Evolutionary conservation across 176 grass and related monocot species (phyloP).

Genomic region (Cymbopogon citratus): DNA sequence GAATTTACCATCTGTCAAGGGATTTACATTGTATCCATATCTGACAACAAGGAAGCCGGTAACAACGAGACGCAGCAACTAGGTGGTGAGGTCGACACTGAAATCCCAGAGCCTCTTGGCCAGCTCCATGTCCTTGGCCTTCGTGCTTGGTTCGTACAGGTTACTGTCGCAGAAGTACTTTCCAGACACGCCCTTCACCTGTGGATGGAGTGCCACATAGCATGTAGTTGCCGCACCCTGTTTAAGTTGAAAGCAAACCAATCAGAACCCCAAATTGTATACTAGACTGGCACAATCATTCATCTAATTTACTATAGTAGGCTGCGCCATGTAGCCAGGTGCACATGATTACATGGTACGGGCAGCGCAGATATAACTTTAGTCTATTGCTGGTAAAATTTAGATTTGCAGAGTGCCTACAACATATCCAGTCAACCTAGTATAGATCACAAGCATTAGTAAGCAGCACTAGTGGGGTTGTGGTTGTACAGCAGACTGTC

Average conservation of each 20-base stretch:
- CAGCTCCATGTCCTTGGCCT: slow-evolving; percentile 60
- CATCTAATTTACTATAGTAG: neutral
- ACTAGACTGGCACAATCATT: neutral
- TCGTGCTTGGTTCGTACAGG: slow-evolving; percentile 45
- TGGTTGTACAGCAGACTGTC: neutral
- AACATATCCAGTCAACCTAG: neutral
- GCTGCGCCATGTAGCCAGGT: neutral
- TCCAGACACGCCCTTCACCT: slow-evolving; percentile 54
- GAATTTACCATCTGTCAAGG: neutral
- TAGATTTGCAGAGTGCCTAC: neutral
- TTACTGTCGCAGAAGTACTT: slow-evolving; percentile 74
- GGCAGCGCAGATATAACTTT: neutral
- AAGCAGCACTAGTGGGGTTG: neutral
- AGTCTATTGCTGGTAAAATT: neutral
- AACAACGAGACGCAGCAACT: neutral
- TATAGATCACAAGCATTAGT: neutral
- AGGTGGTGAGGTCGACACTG: slow-evolving; percentile 56
- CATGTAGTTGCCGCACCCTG: slow-evolving; percentile 89
- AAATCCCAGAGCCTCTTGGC: slow-evolving; percentile 85
- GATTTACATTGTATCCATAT: neutral
- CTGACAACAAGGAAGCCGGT: neutral
- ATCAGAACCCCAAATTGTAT: neutral
- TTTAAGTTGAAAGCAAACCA: slow-evolving; percentile 6
- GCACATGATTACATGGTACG: neutral
- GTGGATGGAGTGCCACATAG: slow-evolving; percentile 70